These are phyloP conservation scores for Trichoderma sp. DNA, from an alignment of 2,329 filamentous ascomycete species.

Conservation along the genomic window DNA sequence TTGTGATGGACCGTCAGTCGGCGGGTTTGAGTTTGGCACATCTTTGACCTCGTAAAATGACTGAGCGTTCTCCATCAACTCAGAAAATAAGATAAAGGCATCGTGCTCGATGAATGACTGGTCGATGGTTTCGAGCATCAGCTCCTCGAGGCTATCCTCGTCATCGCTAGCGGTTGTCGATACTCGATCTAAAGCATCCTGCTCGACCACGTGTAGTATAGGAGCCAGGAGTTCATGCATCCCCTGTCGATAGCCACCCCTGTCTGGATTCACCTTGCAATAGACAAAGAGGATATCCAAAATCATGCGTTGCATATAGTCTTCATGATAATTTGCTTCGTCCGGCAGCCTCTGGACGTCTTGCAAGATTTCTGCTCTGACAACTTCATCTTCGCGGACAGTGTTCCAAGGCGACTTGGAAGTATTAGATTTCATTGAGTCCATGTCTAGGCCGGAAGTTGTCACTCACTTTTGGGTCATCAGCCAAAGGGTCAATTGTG, in stretches of 20 bases:
- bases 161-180: slow-evolving; percentile 31
- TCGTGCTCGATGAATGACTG: slow-evolving; percentile 81
- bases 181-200: slow-evolving; percentile 68
- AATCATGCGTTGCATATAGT: slow-evolving; percentile 74
- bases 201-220: slow-evolving; percentile 77
- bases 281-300: slow-evolving; percentile 91
- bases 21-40: background rate
- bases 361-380: slow-evolving; percentile 86
- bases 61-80: slow-evolving; percentile 84
- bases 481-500: slow-evolving; percentile 77
- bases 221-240: slow-evolving; percentile 97
- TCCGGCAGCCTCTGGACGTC: slow-evolving; percentile 94
- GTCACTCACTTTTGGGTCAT: slow-evolving; percentile 60
- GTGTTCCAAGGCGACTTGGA: slow-evolving; percentile 83
- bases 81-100: slow-evolving; percentile 79
- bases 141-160: slow-evolving; percentile 46
- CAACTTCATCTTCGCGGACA: slow-evolving; percentile 77
- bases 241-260: slow-evolving; percentile 91
- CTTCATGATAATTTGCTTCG: slow-evolving; percentile 82
- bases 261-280: slow-evolving; percentile 83
- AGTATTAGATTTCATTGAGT: background rate
- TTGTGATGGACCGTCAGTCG: slow-evolving; percentile 23
- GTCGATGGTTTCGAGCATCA: slow-evolving; percentile 66
- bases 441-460: slow-evolving; percentile 14
- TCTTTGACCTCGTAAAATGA: slow-evolving; percentile 73